phyloP scores from a whole-genome alignment of 2,329 filamentous ascomycete genomes.

The Diaporthe sp. region DNA sequence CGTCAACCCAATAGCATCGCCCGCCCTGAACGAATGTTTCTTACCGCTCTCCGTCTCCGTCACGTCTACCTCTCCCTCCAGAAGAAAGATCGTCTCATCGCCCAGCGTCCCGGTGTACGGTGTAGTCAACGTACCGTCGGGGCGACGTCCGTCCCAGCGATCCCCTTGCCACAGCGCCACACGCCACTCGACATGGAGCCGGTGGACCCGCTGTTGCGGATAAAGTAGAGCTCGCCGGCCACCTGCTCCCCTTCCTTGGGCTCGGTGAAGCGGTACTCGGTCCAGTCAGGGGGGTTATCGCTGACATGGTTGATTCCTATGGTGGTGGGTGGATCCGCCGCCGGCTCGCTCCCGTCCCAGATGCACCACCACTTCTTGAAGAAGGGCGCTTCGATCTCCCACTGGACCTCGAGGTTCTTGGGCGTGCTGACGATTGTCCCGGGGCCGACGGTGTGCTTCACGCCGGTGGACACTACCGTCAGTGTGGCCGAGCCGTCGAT shows the following conservation, averaged over 20 bases:
- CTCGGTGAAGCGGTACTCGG: neutral
- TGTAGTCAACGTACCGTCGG: neutral
- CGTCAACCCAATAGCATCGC: conserved; percentile 33
- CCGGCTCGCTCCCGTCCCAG: conserved; percentile 7
- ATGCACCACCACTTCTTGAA: conserved; percentile 39
- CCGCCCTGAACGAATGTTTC: conserved; percentile 22
- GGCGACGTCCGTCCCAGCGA: conserved; percentile 26
- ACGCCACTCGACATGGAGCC: conserved; percentile 27
- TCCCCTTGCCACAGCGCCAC: conserved; percentile 32
- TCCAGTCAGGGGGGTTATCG: neutral
- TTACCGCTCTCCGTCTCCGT: conserved; percentile 10
- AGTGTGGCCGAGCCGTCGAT: conserved; percentile 33
- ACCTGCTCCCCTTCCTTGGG: neutral
- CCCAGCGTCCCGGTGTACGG: conserved; percentile 1
- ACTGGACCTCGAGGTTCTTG: conserved; percentile 34
- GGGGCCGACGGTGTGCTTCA: neutral
- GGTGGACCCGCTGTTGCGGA: conserved; percentile 17
- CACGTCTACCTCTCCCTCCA: neutral
- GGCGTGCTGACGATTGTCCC: conserved; percentile 22
- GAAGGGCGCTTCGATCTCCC: conserved; percentile 33
- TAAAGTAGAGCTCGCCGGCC: conserved; percentile 4
- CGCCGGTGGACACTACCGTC: conserved; percentile 26
- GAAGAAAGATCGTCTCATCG: neutral
- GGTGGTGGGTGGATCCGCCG: neutral
- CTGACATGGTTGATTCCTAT: neutral